A percentile compares a stretch with the other conserved stretches of the same genome.
Evolutionary conservation across 179 eudicot genomes (phyloP).

Genomic region (Vitellaria paradoxa): DNA sequence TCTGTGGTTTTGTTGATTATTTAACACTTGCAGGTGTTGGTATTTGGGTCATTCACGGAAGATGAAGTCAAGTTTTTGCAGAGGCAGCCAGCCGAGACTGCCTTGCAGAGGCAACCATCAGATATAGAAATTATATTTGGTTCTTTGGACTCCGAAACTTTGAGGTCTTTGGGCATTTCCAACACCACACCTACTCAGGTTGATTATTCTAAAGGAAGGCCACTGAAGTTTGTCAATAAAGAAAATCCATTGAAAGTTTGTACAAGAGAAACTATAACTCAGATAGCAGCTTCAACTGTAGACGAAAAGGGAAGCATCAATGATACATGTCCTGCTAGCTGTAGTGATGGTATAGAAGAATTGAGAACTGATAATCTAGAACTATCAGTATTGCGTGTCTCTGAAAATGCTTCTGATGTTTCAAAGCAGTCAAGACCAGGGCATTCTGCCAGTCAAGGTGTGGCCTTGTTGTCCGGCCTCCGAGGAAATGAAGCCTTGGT

Average conservation of each 20-base stretch:
- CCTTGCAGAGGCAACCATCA: slow-evolving; percentile 37
- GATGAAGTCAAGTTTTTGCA: slow-evolving; percentile 64
- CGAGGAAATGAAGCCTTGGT: slow-evolving; percentile 21
- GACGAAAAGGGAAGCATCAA: slow-evolving; percentile 54
- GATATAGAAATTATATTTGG: slow-evolving; percentile 58
- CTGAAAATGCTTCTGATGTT: slow-evolving; percentile 15
- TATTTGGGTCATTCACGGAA: slow-evolving; percentile 94
- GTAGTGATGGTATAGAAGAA: slow-evolving; percentile 41
- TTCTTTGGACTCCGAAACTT: slow-evolving; percentile 52
- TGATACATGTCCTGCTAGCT: slow-evolving; percentile 9
- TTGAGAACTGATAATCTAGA: slow-evolving; percentile 22
- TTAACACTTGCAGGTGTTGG: slow-evolving; percentile 43
- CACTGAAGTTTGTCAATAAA: slow-evolving; percentile 25
- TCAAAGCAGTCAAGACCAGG: slow-evolving; percentile 20
- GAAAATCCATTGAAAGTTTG: slow-evolving; percentile 17
- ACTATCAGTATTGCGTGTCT: slow-evolving; percentile 31
- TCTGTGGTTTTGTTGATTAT: neutral
- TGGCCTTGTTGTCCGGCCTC: slow-evolving; percentile 19
- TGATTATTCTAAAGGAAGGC: slow-evolving; percentile 24
- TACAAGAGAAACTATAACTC: slow-evolving; percentile 20
- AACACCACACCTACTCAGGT: slow-evolving; percentile 27
- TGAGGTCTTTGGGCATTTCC: slow-evolving; percentile 38
- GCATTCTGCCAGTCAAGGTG: slow-evolving; percentile 16
- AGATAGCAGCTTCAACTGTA: slow-evolving; percentile 16
- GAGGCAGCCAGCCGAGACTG: slow-evolving; percentile 28